Base-by-base conservation (phyloP, 306 rosid genomes). In the Gleditsia sinensis region DNA sequence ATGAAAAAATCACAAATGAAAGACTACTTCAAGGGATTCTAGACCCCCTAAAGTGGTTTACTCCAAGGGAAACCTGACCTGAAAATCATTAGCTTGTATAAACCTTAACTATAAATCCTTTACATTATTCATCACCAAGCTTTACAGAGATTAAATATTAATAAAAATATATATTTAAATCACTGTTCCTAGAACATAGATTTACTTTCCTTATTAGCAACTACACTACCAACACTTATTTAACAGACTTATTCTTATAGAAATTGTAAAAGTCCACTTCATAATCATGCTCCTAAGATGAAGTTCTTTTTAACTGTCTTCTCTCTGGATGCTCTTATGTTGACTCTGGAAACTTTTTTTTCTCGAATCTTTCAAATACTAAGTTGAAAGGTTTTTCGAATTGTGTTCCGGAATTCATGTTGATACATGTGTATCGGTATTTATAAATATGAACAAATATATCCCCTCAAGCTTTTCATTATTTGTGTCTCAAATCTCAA, bases 291-390 rank as follows among this genome's bases (percentile, higher is more conserved):
- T 23, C 4, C 36, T 68, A 51, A 45, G 42, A 43, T 40, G 68
- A 68, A 68, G 53, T 43, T 17, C 23, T 45, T 21, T 60, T 72
- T 60, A 43, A 61, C 56, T 43, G 28, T 10, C 56, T 60, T 67
- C 11, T 53, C 14, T 3, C 48, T 30, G 27, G 23, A 54, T 25
- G n/a, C n/a, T n/a, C n/a, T n/a, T 33, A 59, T 69, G 20, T 11
- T 55, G 61, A 30, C 30, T 30, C 21, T 19, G 24, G 58, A 33
- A 71, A 71, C 20, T 43, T 1, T 54, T 27, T 30, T 25, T 45
- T 14, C 72, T 63, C 13, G 40, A 42, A 25, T 21, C 34, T 6
- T 43, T 65, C 55, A 14, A 42, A 43, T 43, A n/a, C 14, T 28
- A 45, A 66, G 23, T 10, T 17, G 53, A 71, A 40, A 62, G 51